phyloP scores from a whole-genome alignment of 805 yeast genomes.

The Cyberlindnera maritima region DNA sequence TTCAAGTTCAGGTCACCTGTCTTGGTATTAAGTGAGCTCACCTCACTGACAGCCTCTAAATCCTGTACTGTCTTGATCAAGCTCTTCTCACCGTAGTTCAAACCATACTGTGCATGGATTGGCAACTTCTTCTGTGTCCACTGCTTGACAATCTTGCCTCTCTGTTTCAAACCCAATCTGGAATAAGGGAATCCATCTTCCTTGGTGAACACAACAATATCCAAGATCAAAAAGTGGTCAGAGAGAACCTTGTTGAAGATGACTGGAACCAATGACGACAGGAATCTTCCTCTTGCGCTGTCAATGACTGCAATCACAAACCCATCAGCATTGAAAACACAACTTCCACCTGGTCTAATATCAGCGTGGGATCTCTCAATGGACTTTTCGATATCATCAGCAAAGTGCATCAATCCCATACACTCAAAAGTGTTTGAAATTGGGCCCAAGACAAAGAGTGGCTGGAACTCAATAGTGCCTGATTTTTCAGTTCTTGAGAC shows the following conservation, averaged over 20 bases:
- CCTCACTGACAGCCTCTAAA: constrained; percentile 18
- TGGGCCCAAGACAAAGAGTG: constrained; percentile 79
- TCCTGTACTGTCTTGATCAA: constrained; percentile 57
- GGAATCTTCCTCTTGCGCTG: constrained; percentile 43
- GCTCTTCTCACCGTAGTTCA: constrained; percentile 66
- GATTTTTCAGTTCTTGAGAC: constrained; percentile 47
- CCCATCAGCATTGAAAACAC: constrained; percentile 80
- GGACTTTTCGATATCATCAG: constrained; percentile 74
- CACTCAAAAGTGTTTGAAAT: constrained; percentile 87
- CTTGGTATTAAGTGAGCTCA: constrained; percentile 9
- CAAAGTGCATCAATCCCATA: constrained; percentile 89
- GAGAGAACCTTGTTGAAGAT: constrained; percentile 76
- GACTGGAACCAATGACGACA: constrained; percentile 79
- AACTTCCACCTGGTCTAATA: constrained; percentile 54
- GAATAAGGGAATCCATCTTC: constrained; percentile 64
- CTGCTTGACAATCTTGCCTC: constrained; percentile 58
- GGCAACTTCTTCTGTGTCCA: constrained; percentile 52
- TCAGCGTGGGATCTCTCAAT: constrained; percentile 49
- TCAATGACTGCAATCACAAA: constrained; percentile 76
- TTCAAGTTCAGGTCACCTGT: constrained; percentile 6
- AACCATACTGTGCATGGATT: constrained; percentile 44
- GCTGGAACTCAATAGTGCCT: constrained; percentile 53
- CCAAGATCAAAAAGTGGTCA: constrained; percentile 78
- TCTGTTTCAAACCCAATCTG: constrained; percentile 70
- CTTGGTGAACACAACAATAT: constrained; percentile 77